Evolutionary conservation across 208 protist species (phyloP).

Genomic region (Wallacemonas rigidus): DNA sequence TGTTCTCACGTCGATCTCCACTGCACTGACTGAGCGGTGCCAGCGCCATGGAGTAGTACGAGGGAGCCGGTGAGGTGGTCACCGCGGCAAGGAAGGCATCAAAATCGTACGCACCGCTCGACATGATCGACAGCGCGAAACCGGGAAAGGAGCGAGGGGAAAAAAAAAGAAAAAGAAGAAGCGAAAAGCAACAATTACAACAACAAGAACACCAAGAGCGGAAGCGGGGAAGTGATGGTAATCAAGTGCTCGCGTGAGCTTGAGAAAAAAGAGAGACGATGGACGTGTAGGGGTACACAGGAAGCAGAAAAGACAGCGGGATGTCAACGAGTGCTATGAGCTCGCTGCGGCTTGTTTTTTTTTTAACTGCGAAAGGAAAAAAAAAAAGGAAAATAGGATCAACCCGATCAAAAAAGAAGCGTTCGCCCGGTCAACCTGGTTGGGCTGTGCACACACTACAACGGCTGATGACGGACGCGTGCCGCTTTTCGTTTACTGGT

Average conservation of each 20-base stretch:
- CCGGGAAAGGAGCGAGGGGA: neutral
- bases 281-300: neutral
- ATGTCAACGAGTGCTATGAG: too few species aligned
- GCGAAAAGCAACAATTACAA: neutral
- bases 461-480: too few species aligned
- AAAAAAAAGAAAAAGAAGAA: conserved; percentile 16
- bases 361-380: neutral
- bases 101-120: neutral
- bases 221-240: neutral
- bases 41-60: neutral
- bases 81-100: neutral
- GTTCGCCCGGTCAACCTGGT: too few species aligned
- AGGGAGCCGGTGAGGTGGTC: neutral
- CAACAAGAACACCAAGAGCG: neutral
- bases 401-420: too few species aligned
- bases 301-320: neutral
- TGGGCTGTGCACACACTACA: too few species aligned
- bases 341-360: too few species aligned
- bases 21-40: too few species aligned
- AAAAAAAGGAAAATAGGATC: neutral
- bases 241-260: neutral
- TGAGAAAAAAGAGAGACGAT: neutral
- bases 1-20: too few species aligned
- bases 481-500: too few species aligned
- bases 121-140: conserved; percentile 1